Percentiles rank a stretch among this genome's conserved stretches.
phyloP scores from a whole-genome alignment of 768 basidiomycete species.

The Lanmaoa rubissima region DNA sequence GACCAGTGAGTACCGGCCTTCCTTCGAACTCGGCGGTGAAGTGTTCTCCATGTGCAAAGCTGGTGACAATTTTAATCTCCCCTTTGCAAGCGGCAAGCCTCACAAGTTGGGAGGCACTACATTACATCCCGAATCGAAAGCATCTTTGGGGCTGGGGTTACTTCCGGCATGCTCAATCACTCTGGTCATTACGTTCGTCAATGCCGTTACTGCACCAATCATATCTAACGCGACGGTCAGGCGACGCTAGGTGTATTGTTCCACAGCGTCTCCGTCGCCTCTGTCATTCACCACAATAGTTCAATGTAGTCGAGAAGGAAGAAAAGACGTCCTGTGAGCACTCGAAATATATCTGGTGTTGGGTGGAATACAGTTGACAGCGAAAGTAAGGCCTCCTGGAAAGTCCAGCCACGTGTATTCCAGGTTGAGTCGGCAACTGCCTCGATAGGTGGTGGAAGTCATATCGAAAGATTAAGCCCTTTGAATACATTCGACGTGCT shows the following conservation, averaged over 20 bases:
- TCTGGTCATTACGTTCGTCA: background rate
- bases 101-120: no score
- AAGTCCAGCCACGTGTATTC: conserved; percentile 25
- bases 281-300: background rate
- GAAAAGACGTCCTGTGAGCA: conserved; percentile 14
- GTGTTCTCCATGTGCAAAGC: no score
- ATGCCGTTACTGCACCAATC: conserved; percentile 6
- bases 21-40: no score
- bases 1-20: no score
- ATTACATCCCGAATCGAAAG: background rate
- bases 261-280: conserved; percentile 7
- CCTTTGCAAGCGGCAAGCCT: no score
- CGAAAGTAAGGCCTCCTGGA: conserved; percentile 22
- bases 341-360: conserved; percentile 23
- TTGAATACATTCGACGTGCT: conserved; percentile 20
- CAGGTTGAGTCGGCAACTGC: conserved; percentile 9
- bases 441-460: conserved; percentile 14
- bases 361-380: conserved; percentile 22
- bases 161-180: background rate
- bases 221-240: conserved; percentile 17
- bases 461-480: conserved; percentile 21
- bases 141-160: no score
- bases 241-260: conserved; percentile 12
- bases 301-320: background rate
- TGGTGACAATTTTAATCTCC: no score